These are phyloP conservation scores for Annulohypoxylon truncatum DNA, from an alignment of 2,329 filamentous ascomycete genomes.

Conservation along the genomic window DNA sequence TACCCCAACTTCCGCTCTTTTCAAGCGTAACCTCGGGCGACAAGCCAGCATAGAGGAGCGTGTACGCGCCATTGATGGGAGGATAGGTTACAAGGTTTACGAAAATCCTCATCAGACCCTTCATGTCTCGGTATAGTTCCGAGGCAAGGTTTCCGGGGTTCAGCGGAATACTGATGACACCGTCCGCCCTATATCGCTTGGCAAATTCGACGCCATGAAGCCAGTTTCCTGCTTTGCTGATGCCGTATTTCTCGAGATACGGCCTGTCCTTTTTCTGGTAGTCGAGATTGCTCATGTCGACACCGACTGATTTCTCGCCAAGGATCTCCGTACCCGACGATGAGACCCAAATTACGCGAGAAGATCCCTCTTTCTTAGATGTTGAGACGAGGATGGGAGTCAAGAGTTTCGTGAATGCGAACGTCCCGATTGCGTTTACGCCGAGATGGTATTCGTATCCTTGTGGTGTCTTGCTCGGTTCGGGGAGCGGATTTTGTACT, in stretches of 20 bases:
- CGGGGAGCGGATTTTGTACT: constrained; percentile 48
- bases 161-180: constrained; percentile 42
- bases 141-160: constrained; percentile 48
- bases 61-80: constrained; percentile 52
- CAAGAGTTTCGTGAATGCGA: constrained; percentile 47
- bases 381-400: constrained; percentile 42
- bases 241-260: constrained; percentile 32
- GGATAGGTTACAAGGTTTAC: constrained; percentile 29
- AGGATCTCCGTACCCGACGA: constrained; percentile 39
- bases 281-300: constrained; percentile 42
- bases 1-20: constrained; percentile 46
- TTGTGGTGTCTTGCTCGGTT: constrained; percentile 47
- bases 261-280: constrained; percentile 34
- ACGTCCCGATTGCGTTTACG: constrained; percentile 46
- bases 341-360: constrained; percentile 48
- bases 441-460: constrained; percentile 49
- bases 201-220: constrained; percentile 44
- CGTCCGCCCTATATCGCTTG: constrained; percentile 38
- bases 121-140: constrained; percentile 42
- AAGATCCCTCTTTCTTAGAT: constrained; percentile 33
- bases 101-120: constrained; percentile 16
- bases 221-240: constrained; percentile 45
- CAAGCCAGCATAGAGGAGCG: constrained; percentile 55
- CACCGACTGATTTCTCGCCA: constrained; percentile 33
- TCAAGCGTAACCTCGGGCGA: constrained; percentile 52